These are phyloP conservation scores for Lagerstroemia fauriei DNA, from an alignment of 441 rosid genomes.

Conservation along the genomic window DNA sequence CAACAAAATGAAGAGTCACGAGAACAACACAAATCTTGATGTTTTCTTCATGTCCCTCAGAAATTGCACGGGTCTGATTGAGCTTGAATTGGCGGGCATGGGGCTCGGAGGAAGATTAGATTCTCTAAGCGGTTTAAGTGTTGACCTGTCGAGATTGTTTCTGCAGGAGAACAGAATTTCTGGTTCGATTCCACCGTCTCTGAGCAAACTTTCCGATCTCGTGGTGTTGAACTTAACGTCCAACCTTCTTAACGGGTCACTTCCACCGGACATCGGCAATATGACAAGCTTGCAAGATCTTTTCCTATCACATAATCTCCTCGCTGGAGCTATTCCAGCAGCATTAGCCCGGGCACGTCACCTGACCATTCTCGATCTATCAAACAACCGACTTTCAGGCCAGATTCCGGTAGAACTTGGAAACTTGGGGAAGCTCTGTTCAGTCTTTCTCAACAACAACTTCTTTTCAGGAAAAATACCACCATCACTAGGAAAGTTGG, in stretches of 20 bases:
- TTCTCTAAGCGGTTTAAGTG: constrained; percentile 39
- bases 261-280: constrained; percentile 26
- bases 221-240: constrained; percentile 34
- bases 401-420: constrained; percentile 39
- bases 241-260: constrained; percentile 37
- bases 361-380: constrained; percentile 40
- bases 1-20: constrained; percentile 47
- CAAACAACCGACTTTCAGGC: constrained; percentile 35
- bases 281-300: constrained; percentile 36
- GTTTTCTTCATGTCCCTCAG: constrained; percentile 49
- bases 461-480: constrained; percentile 53
- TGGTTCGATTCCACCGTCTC: constrained; percentile 36
- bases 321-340: constrained; percentile 36
- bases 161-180: constrained; percentile 38
- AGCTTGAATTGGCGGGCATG: constrained; percentile 55
- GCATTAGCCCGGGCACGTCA: constrained; percentile 27
- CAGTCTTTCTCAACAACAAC: constrained; percentile 54
- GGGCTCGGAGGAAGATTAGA: constrained; percentile 48
- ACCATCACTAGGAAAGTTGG: constrained; percentile 39
- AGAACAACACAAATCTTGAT: constrained; percentile 46
- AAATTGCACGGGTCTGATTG: constrained; percentile 45
- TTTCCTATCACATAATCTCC: constrained; percentile 36
- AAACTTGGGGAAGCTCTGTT: constrained; percentile 28
- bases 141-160: constrained; percentile 7
- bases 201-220: constrained; percentile 30